Percentiles rank a stretch among this genome's conserved stretches.
phyloP scores from a whole-genome alignment of 306 rosid species.

The Inga oerstediana region DNA sequence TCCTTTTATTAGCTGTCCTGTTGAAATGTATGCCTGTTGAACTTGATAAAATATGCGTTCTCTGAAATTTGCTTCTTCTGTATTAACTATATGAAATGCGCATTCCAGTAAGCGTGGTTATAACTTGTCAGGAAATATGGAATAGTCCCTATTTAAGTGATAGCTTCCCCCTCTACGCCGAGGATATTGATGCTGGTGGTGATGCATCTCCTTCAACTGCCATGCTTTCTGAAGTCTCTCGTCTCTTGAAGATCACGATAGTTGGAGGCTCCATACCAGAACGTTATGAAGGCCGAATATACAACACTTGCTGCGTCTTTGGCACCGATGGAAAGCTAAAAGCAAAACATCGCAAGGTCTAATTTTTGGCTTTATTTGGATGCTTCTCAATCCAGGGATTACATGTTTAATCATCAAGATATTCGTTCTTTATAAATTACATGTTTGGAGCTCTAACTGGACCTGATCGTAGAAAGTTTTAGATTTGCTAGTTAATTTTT shows the following conservation, averaged over 20 bases:
- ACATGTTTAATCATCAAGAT: neutral
- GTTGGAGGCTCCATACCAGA: slow-evolving; percentile 93
- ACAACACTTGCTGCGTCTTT: slow-evolving; percentile 87
- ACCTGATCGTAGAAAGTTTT: neutral
- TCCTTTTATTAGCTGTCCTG: neutral
- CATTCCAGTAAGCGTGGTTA: neutral
- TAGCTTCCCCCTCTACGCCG: slow-evolving; percentile 80
- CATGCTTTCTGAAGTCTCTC: slow-evolving; percentile 83
- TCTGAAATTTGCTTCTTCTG: neutral
- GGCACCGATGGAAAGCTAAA: slow-evolving; percentile 73
- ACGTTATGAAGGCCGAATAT: slow-evolving; percentile 70
- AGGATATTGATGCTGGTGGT: slow-evolving; percentile 84
- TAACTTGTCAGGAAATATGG: slow-evolving; percentile 80
- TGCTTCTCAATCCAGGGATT: neutral
- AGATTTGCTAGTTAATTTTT: neutral
- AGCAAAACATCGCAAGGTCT: slow-evolving; percentile 93
- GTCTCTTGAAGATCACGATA: slow-evolving; percentile 74
- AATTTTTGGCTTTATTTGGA: neutral
- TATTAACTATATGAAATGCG: neutral
- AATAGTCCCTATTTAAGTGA: slow-evolving; percentile 89
- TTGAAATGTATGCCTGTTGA: neutral
- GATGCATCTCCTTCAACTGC: slow-evolving; percentile 91
- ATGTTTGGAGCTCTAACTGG: neutral
- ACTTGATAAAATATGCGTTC: neutral
- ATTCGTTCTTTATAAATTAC: neutral